These are phyloP conservation scores for Yamadazyma sp. DNA, from an alignment of 805 yeast genomes.

Conservation along the genomic window DNA sequence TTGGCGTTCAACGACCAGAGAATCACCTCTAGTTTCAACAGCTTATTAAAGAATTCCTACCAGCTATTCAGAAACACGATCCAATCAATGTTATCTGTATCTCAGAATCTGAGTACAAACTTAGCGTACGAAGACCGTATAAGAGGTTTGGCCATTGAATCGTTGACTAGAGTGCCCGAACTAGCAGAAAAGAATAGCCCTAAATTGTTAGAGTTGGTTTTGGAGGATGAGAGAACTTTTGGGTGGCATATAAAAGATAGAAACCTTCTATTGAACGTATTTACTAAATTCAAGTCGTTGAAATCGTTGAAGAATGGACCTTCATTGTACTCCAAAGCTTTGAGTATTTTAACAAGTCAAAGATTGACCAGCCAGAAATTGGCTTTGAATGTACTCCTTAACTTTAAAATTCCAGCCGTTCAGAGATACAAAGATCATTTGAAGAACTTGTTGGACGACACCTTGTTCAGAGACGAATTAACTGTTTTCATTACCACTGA, in stretches of 20 bases:
- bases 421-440: slow-evolving; percentile 73
- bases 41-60: slow-evolving; percentile 22
- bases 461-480: slow-evolving; percentile 82
- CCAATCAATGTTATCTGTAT: slow-evolving; percentile 37
- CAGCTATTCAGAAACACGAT: slow-evolving; percentile 31
- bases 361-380: slow-evolving; percentile 62
- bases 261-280: slow-evolving; percentile 56
- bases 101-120: slow-evolving; percentile 37
- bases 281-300: slow-evolving; percentile 65
- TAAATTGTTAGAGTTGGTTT: slow-evolving; percentile 58
- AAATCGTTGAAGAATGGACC: slow-evolving; percentile 52
- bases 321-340: slow-evolving; percentile 52
- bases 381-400: slow-evolving; percentile 68
- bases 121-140: slow-evolving; percentile 43
- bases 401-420: slow-evolving; percentile 58
- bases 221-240: slow-evolving; percentile 27
- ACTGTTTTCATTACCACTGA: slow-evolving; percentile 56
- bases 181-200: slow-evolving; percentile 66
- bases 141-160: slow-evolving; percentile 57
- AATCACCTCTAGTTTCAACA: slow-evolving; percentile 40
- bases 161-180: slow-evolving; percentile 57
- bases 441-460: slow-evolving; percentile 74
- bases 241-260: slow-evolving; percentile 54
- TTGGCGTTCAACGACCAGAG: slow-evolving; percentile 46
- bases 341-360: slow-evolving; percentile 61